Evolutionary conservation across 2,329 filamentous ascomycete genomes (phyloP), one percentile per base, ranked within the genome.

Genomic region (Fusarium multiceps): DNA sequence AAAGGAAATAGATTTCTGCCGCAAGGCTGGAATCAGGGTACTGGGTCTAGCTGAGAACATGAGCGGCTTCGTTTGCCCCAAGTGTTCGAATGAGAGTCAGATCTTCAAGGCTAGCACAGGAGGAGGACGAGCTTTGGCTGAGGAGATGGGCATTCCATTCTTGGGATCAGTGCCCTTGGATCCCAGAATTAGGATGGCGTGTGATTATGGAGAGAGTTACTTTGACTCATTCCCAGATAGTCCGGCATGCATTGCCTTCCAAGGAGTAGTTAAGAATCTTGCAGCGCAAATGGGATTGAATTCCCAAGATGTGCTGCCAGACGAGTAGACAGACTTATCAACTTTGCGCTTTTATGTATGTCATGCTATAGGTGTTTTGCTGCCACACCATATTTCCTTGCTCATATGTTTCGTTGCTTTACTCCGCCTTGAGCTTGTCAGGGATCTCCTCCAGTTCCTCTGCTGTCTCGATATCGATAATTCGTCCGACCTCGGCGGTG

Each of bases 1-100:
- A 72, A 98, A 98, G 82, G 96, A 99, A 81, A 95, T 99, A 62
- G 95, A 99, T 77, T 99, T 99, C 77, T 99, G 97, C 81, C 87
- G 90, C 62, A 99, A 99, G 82, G 96, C 96, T 1, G 93, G 93
- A 6, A 98, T 99, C 72, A 87, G 86, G 49, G 89, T 99, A 9
- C 80, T 99, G 6, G 96, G 96, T 0, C 84, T 99, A 42, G 96
- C 97, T 18, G 96, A 99, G 84, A 99, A 99, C 78, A 99, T 99
- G 96, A 93, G 91, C 62, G 93, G 94, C 6, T 99, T 98, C 74
- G 94, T 99, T 55, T 99, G 96, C 77, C 94, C 94, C 12, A 95
- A 93, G 59, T 99, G 96, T 81, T 92, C 89, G 57, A 90, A 94
- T 71, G 84, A 89, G 78, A 91, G 87, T 75, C 89, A 97, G 78